Evolutionary conservation across 257 asterid genomes (phyloP).

Genomic region (Penstemon newberryi): DNA sequence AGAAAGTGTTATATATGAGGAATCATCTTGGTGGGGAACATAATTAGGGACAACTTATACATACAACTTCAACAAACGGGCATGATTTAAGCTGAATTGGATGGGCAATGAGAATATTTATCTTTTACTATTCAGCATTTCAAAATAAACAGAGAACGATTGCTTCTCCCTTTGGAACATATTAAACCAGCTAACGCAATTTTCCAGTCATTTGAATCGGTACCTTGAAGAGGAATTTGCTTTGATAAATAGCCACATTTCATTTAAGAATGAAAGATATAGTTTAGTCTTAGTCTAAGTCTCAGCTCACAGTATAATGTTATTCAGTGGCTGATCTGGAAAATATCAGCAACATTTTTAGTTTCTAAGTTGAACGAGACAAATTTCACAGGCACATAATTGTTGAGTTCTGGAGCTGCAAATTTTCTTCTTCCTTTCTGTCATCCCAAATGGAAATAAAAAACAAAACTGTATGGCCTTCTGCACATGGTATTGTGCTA

Average conservation of each 20-base stretch:
- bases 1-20: not conserved
- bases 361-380: not conserved
- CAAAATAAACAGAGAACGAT: not conserved
- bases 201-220: not conserved
- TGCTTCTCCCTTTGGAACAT: conserved; percentile 1
- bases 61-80: not conserved
- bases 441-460: not conserved
- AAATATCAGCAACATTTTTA: not conserved
- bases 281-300: not conserved
- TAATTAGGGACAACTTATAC: not conserved
- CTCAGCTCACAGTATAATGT: not conserved
- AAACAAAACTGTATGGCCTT: not conserved
- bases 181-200: not conserved
- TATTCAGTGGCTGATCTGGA: not conserved
- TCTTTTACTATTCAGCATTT: not conserved
- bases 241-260: not conserved
- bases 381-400: not conserved
- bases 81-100: not conserved
- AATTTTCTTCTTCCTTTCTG: conserved; percentile 1
- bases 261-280: not conserved
- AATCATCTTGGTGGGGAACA: not conserved
- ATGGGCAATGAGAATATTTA: not conserved
- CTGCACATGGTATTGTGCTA: not conserved
- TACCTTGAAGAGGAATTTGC: conserved; percentile 1
- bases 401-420: conserved; percentile 9